Evolutionary conservation across 192 early-diverging fungal genomes (phyloP), one percentile per base, ranked within the genome.

Genomic region (Radiomyces spectabilis): DNA sequence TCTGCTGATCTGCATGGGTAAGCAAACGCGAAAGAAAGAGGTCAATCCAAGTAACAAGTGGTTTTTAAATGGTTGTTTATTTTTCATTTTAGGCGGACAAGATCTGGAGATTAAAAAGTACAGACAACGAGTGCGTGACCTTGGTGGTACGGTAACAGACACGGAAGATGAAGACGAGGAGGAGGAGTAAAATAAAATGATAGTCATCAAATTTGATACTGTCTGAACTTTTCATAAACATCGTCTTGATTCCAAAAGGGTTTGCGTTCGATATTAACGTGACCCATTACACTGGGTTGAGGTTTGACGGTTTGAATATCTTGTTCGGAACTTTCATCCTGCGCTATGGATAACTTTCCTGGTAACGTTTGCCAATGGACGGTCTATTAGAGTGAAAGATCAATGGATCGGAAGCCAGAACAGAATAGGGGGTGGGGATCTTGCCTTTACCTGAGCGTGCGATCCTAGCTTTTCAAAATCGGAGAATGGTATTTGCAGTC

Each of bases 11-110:
- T 56, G 44, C 30, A 65, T 70, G 62, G 62, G 68, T 66, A 66
- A 51, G 46, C 5, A 18, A 24, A 0, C n/a, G 16, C 30, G 8
- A 5, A 26, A 6, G 21, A 33, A 19, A 61, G 72, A 76, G 16
- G 27, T 62, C 1, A 66, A 71, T n/a, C 73, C 80, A 2, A 59
- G 50, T n/a, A n/a, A n/a, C n/a, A n/a, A n/a, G 2, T 76, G 69
- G 15, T 69, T 88, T 31, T 43, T 42, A 37, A n/a, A 7, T 10
- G 18, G 4, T 41, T 21, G 34, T 24, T 12, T 35, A 29, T 12
- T 42, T 10, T 3, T 26, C 18, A 32, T 57, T 43, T 79, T 47
- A 66, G 64, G 64, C 37, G 57, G 38, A 44, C 53, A 71, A 76
- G 70, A 60, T 47, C 16, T 55, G 8, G 65, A 51, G 26, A 42